Conservation (phyloP, 768 basidiomycete genomes). For the Neoboletus brunneissimus region DNA sequence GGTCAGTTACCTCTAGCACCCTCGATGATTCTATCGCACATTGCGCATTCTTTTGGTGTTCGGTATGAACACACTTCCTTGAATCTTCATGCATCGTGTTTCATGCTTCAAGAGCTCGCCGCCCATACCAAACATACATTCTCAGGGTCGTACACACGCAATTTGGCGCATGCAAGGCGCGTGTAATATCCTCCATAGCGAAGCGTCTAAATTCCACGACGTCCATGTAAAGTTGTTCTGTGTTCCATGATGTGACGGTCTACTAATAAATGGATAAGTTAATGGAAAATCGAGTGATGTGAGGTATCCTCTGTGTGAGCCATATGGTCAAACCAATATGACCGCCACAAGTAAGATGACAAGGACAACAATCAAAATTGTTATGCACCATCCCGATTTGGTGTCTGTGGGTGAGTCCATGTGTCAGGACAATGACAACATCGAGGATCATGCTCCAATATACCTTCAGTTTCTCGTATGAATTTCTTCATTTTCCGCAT, state of each 20-base stretch:
- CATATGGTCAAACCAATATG: constrained; percentile 56
- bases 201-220: neutral
- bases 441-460: neutral
- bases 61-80: neutral
- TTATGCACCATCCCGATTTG: constrained; percentile 87
- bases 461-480: constrained; percentile 80
- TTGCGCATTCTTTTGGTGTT: neutral
- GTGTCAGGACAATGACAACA: neutral
- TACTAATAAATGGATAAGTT: constrained; percentile 17
- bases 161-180: neutral
- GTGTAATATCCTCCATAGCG: neutral
- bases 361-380: constrained; percentile 78
- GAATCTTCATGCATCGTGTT: neutral
- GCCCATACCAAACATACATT: neutral
- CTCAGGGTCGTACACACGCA: neutral
- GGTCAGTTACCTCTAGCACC: neutral
- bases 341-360: constrained; percentile 74
- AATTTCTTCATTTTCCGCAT: constrained; percentile 75
- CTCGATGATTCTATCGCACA: neutral
- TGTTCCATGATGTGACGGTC: neutral
- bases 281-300: constrained; percentile 1
- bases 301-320: constrained; percentile 9
- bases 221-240: neutral
- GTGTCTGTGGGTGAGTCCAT: constrained; percentile 49
- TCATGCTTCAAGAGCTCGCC: neutral